These are phyloP conservation scores for Flaveria brownii DNA, from an alignment of 129 eudicot genomes.

Conservation along the genomic window DNA sequence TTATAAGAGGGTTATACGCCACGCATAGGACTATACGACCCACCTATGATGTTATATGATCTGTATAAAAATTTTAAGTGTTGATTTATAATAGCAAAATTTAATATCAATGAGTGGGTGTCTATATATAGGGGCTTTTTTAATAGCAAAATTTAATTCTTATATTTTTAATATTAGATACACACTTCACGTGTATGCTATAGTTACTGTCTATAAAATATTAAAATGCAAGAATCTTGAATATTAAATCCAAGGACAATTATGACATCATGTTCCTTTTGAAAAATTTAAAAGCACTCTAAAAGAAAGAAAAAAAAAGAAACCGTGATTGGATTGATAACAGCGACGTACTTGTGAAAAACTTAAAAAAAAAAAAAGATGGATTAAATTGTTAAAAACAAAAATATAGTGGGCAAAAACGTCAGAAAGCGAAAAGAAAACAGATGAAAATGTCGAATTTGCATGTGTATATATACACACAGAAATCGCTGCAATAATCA, in stretches of 20 bases:
- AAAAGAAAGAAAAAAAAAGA: background rate
- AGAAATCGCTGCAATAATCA: slow-evolving; percentile 28
- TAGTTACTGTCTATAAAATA: too few species aligned
- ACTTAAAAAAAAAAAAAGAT: background rate
- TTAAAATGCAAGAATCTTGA: too few species aligned
- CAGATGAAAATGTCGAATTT: slow-evolving; percentile 20
- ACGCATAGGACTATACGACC: too few species aligned
- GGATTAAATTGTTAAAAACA: slow-evolving; percentile 11
- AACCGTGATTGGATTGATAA: slow-evolving; percentile 6
- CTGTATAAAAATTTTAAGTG: too few species aligned
- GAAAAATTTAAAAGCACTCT: background rate
- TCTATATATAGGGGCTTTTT: too few species aligned
- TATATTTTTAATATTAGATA: too few species aligned
- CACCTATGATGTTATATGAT: too few species aligned
- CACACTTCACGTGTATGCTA: too few species aligned
- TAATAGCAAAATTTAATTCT: too few species aligned
- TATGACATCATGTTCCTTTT: background rate
- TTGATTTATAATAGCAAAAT: too few species aligned
- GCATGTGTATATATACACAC: slow-evolving; percentile 37
- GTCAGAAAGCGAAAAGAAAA: slow-evolving; percentile 19
- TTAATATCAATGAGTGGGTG: too few species aligned
- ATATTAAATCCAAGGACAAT: background rate
- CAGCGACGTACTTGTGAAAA: background rate
- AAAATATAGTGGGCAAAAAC: slow-evolving; percentile 14
- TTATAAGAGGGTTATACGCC: too few species aligned